Base-by-base conservation (phyloP, 306 rosid genomes). In the Lotus japonicus region DNA sequence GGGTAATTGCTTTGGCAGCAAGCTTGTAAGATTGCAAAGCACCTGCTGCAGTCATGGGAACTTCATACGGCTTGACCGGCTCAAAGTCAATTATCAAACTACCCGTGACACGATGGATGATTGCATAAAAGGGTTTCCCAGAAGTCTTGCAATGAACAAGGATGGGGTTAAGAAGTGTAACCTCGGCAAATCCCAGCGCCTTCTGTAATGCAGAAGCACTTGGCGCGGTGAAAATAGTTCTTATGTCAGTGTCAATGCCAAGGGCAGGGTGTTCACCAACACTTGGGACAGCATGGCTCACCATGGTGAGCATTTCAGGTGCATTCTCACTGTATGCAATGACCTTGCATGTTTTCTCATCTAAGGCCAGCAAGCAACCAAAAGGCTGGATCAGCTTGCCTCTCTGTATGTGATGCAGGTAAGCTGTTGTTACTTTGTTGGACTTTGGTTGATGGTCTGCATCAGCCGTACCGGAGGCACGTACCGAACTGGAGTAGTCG, bases 291-390 rank as follows among this genome's bases (percentile, higher is more conserved):
- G 98, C 90, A 79, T 92, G 98, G 54, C 82, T 90, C 55, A 86
- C 83, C 94, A 84, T 88, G 64, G 98, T 92, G 76, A 92, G 87
- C 92, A 90, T 83, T 69, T 92, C 98, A 48, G 91, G 86, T 8
- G 98, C 97, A 77, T 92, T 92, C 81, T 90, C 97, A 81, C 97
- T 92, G 81, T 92, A 92, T 0, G 96, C 98, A 77, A 88, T 50
- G 62, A 92, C 94, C 83, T 88, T 86, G 80, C 86, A 85, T 48
- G 91, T 90, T 82, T 92, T 88, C 71, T 92, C 98, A 74, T 92
- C 96, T 43, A 92, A 64, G 64, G 96, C 98, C 41, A 92, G 64
- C 87, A 92, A 77, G 78, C 97, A 92, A 18, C 98, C 98, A 72
- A 90, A 90, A 31, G 97, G 96, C 76, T 92, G 98, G 79, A 92